phyloP scores from a whole-genome alignment of 2,329 filamentous ascomycete species.

The Bertia moriformis region DNA sequence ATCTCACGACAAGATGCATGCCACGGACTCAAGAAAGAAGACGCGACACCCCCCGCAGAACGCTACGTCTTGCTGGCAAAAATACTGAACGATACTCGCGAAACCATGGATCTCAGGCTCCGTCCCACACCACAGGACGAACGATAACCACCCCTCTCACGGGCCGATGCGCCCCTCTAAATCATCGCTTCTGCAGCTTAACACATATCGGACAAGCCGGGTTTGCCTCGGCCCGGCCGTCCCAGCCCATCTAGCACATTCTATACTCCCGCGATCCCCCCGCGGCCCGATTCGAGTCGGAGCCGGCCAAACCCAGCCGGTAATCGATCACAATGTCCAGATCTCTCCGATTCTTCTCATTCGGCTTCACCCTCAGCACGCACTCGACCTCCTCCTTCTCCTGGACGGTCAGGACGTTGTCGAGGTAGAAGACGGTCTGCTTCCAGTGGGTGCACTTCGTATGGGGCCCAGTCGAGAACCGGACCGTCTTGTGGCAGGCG shows the following conservation, averaged over 20 bases:
- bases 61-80: too few species aligned
- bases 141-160: too few species aligned
- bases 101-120: too few species aligned
- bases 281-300: constrained; percentile 55
- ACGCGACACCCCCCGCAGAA: too few species aligned
- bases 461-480: constrained; percentile 92
- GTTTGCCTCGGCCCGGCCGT: constrained; percentile 10
- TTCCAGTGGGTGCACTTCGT: constrained; percentile 99
- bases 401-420: constrained; percentile 83
- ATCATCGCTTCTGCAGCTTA: too few species aligned
- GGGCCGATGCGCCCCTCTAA: too few species aligned
- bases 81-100: too few species aligned
- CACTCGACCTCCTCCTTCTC: constrained; percentile 68
- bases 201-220: constrained; percentile 3
- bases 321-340: constrained; percentile 83
- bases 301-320: constrained; percentile 61
- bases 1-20: too few species aligned
- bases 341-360: constrained; percentile 85
- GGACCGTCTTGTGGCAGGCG: constrained; percentile 93
- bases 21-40: too few species aligned
- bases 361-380: constrained; percentile 69
- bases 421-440: constrained; percentile 96
- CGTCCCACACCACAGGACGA: too few species aligned
- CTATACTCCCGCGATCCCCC: constrained; percentile 68
- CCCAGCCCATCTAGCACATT: too few species aligned